Base-by-base conservation (phyloP, 441 rosid species). In the Brassica hybrid region DNA sequence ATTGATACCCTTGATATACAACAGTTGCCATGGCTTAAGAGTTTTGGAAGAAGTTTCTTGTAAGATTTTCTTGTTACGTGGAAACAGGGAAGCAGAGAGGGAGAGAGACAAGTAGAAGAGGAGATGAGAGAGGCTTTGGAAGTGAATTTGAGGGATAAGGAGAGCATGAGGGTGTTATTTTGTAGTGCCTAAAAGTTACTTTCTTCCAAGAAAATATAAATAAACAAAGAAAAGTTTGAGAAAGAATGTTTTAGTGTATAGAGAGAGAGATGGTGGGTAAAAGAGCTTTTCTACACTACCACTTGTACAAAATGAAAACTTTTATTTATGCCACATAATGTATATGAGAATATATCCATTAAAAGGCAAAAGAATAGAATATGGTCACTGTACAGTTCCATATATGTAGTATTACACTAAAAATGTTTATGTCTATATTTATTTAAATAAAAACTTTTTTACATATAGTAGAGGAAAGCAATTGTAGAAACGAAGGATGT, bases 121-220 rank as follows among this genome's bases (percentile, higher is more conserved):
- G 43, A 23, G 52, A 57, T 67, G 78, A 45, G 73, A 45, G 73
- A 61, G 76, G 74, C 64, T 71, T 73, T 69, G 73, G 62, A 71
- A 66, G 54, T 81, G 83, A 81, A 71, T 77, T 83, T 83, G 89
- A 81, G 82, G 59, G 72, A 79, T 25, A 69, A 81, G 88, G 69
- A 78, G 73, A 80, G 80, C 27, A 69, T 59, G 72, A 66, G 77
- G 87, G 74, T 72, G 85, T 27, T 74, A 85, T 87, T 91, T 89
- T 91, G 88, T 91, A 91, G 97, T 79, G 73, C 69, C 75, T 72
- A 78, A 86, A 91, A 85, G 88, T 71, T 76, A 61, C 65, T 25
- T 73, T 73, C 16, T 23, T 6, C 36, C 17, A 73, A 45, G 5
- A 25, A 41, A 25, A 30, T 16, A 30, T 38, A 43, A 56, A 7